phyloP scores from a whole-genome alignment of 352 stramenopile genomes.

The Globisporangium cederbergense region DNA sequence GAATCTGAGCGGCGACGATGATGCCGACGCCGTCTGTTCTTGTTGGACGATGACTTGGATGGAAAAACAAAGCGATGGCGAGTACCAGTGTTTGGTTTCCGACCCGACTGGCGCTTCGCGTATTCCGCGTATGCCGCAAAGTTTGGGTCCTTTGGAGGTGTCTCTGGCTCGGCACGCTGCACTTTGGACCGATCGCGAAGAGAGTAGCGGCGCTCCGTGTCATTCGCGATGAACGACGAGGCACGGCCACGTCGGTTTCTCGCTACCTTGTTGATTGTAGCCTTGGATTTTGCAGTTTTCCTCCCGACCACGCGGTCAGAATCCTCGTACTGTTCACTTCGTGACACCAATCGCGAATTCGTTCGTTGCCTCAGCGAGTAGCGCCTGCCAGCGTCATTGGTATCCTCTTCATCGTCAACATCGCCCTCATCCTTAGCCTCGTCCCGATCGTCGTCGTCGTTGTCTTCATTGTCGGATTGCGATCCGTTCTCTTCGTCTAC shows the following conservation, averaged over 20 bases:
- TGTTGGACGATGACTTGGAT: conserved; percentile 25
- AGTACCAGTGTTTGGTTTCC: conserved; percentile 20
- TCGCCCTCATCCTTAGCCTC: conserved; percentile 17
- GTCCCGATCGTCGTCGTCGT: conserved; percentile 28
- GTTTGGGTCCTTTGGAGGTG: conserved; percentile 29
- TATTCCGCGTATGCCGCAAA: conserved; percentile 59
- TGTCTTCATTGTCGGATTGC: conserved; percentile 15
- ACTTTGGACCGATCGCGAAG: conserved; percentile 73
- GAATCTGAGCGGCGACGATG: conserved; percentile 28
- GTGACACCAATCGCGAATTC: conserved; percentile 11
- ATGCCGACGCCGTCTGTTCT: conserved; percentile 20
- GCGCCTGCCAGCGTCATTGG: conserved; percentile 10
- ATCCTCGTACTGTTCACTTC: conserved; percentile 20
- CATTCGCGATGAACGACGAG: conserved; percentile 21
- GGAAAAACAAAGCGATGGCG: conserved; percentile 25
- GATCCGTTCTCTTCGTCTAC: conserved; percentile 16
- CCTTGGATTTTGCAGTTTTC: conserved; percentile 1
- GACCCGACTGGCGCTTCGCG: conserved; percentile 51
- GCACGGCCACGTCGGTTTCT: conserved; percentile 14
- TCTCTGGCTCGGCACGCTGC: conserved; percentile 29
- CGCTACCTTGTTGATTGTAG: background rate
- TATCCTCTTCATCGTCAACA: conserved; percentile 21
- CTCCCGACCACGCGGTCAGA: conserved; percentile 17
- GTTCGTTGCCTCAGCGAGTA: conserved; percentile 16
- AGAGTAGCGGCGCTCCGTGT: conserved; percentile 50